Evolutionary conservation across 108 stramenopile genomes (phyloP).

Genomic region (Fragilaria crotonensis): DNA sequence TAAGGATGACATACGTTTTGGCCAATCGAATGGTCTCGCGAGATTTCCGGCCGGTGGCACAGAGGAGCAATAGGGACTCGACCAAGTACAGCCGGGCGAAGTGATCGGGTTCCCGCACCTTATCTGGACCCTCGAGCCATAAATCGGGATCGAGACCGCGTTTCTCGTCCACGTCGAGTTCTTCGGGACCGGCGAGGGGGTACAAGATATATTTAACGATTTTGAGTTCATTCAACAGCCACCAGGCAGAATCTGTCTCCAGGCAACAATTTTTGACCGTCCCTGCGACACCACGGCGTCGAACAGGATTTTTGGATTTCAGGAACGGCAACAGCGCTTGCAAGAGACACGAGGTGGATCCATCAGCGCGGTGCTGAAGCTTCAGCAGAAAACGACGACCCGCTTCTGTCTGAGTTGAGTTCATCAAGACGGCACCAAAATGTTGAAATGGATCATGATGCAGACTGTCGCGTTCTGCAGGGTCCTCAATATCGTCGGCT

Average conservation of each 20-base stretch:
- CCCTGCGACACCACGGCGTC: constrained; percentile 75
- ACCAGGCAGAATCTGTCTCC: constrained; percentile 73
- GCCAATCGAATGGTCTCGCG: constrained; percentile 57
- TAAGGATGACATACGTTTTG: constrained; percentile 68
- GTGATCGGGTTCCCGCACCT: constrained; percentile 62
- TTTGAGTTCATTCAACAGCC: constrained; percentile 68
- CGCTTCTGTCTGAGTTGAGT: constrained; percentile 68
- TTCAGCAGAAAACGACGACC: constrained; percentile 66
- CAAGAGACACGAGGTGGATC: constrained; percentile 26
- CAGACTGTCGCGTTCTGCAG: constrained; percentile 13
- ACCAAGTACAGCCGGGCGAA: constrained; percentile 51
- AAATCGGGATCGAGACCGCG: constrained; percentile 78
- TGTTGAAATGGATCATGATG: constrained; percentile 82
- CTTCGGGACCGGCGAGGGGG: constrained; percentile 82
- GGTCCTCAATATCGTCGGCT: constrained; percentile 4
- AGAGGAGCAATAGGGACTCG: constrained; percentile 63
- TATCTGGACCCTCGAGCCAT: constrained; percentile 80
- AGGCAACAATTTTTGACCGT: constrained; percentile 82
- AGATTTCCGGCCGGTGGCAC: constrained; percentile 57
- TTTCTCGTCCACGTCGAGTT: constrained; percentile 79
- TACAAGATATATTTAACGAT: constrained; percentile 50
- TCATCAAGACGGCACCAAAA: constrained; percentile 82
- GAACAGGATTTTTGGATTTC: constrained; percentile 50
- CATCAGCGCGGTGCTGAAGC: constrained; percentile 16
- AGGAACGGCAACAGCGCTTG: constrained; percentile 55